phyloP scores from a whole-genome alignment of 805 yeast genomes.

The Alloascoidea africana region DNA sequence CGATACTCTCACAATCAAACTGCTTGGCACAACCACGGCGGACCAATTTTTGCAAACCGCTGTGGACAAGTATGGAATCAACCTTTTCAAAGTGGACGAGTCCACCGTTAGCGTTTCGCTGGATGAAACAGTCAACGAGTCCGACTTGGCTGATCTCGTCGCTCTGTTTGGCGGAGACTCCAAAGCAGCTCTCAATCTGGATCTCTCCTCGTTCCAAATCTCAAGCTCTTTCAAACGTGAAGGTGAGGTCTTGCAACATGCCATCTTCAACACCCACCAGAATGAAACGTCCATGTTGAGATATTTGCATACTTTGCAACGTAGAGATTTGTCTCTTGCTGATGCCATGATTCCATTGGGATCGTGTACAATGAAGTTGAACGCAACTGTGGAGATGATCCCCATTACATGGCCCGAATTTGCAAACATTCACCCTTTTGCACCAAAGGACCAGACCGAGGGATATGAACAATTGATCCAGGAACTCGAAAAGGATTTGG shows the following conservation, averaged over 20 bases:
- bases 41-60: slow-evolving; percentile 45
- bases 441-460: slow-evolving; percentile 72
- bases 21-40: slow-evolving; percentile 32
- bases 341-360: slow-evolving; percentile 97
- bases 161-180: slow-evolving; percentile 36
- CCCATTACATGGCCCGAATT: slow-evolving; percentile 94
- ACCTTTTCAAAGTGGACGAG: slow-evolving; percentile 55
- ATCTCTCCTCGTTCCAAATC: not conserved
- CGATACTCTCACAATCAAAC: slow-evolving; percentile 67
- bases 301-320: slow-evolving; percentile 72
- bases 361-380: slow-evolving; percentile 95
- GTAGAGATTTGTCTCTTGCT: slow-evolving; percentile 83
- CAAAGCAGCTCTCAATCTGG: not conserved
- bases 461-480: slow-evolving; percentile 68
- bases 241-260: slow-evolving; percentile 34
- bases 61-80: slow-evolving; percentile 47
- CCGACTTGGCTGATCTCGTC: slow-evolving; percentile 43
- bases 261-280: slow-evolving; percentile 76
- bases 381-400: slow-evolving; percentile 89
- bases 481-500: slow-evolving; percentile 73
- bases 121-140: slow-evolving; percentile 71
- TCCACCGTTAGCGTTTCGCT: slow-evolving; percentile 57
- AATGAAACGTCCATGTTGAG: slow-evolving; percentile 93
- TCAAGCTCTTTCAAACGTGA: slow-evolving; percentile 10
- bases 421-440: slow-evolving; percentile 81